phyloP scores from a whole-genome alignment of 2,329 filamentous ascomycete genomes.

The Xylaria polymorpha region DNA sequence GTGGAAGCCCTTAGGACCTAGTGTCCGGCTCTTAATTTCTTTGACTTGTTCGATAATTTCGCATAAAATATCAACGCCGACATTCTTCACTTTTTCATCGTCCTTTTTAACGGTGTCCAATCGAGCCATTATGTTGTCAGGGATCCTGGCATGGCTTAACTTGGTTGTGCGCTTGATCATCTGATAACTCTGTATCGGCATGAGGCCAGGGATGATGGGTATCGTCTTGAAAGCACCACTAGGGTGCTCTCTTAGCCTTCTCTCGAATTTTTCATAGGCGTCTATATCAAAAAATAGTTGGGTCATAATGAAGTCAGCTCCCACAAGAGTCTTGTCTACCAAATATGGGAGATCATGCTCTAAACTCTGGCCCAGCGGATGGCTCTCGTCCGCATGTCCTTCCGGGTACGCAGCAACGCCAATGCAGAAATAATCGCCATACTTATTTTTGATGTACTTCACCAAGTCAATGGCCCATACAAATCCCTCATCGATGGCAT shows the following conservation, averaged over 20 bases:
- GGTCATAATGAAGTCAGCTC: constrained; percentile 98
- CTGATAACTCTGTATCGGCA: constrained; percentile 98
- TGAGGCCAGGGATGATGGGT: constrained; percentile 91
- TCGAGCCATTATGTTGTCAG: constrained; percentile 74
- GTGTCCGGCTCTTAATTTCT: constrained; percentile 66
- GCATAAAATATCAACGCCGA: constrained; percentile 83
- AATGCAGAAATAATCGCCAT: constrained; percentile 96
- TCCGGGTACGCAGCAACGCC: constrained; percentile 96
- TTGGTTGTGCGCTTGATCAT: constrained; percentile 95
- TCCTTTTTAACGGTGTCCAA: constrained; percentile 80
- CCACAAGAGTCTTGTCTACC: constrained; percentile 89
- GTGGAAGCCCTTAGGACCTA: constrained; percentile 83
- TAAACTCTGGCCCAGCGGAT: constrained; percentile 74
- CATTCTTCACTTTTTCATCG: constrained; percentile 82
- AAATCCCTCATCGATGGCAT: constrained; percentile 80
- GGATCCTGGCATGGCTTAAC: constrained; percentile 88
- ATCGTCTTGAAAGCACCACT: constrained; percentile 88
- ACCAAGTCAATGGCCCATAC: constrained; percentile 91
- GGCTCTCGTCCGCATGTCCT: constrained; percentile 90
- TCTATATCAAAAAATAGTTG: constrained; percentile 94
- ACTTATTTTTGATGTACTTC: constrained; percentile 83
- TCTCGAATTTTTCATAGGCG: constrained; percentile 85
- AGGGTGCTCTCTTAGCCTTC: constrained; percentile 78
- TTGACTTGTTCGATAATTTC: constrained; percentile 86
- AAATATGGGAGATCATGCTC: constrained; percentile 89